Percentiles rank a stretch among this genome's conserved stretches.
Conservation (phyloP, 352 stramenopile species). For the Globisporangium lucens region DNA sequence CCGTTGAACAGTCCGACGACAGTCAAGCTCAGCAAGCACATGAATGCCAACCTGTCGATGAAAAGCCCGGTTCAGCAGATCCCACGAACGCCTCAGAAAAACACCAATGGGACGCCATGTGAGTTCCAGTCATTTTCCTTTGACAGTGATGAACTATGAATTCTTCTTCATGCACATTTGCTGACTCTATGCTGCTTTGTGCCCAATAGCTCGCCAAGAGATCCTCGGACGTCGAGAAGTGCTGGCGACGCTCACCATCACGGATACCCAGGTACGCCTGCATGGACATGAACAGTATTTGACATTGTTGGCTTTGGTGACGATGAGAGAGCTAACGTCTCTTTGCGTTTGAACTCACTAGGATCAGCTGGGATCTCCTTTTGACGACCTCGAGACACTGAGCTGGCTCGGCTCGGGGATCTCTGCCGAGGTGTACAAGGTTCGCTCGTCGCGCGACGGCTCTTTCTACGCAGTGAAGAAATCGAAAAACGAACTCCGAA, state of each 20-base stretch:
- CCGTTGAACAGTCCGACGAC: slow-evolving; percentile 42
- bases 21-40: slow-evolving; percentile 28
- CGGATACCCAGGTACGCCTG: slow-evolving; percentile 21
- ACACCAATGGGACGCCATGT: slow-evolving; percentile 15
- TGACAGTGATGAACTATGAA: not conserved
- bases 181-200: not conserved
- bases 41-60: slow-evolving; percentile 39
- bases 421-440: slow-evolving; percentile 72
- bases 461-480: slow-evolving; percentile 76
- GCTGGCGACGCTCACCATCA: slow-evolving; percentile 25
- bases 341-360: not conserved
- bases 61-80: slow-evolving; percentile 23
- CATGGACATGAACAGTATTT: not conserved
- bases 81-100: slow-evolving; percentile 11
- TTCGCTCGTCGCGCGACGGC: slow-evolving; percentile 32
- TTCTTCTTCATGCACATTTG: not conserved
- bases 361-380: slow-evolving; percentile 19
- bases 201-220: slow-evolving; percentile 14
- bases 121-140: not conserved
- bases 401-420: slow-evolving; percentile 64
- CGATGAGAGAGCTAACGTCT: not conserved
- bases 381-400: slow-evolving; percentile 55
- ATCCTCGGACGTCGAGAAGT: slow-evolving; percentile 24
- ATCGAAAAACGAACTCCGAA: slow-evolving; percentile 74
- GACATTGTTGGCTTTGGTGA: no score